Evolutionary conservation across 495 filamentous ascomycete species (phyloP).

Genomic region (Aspergillus biplanus): DNA sequence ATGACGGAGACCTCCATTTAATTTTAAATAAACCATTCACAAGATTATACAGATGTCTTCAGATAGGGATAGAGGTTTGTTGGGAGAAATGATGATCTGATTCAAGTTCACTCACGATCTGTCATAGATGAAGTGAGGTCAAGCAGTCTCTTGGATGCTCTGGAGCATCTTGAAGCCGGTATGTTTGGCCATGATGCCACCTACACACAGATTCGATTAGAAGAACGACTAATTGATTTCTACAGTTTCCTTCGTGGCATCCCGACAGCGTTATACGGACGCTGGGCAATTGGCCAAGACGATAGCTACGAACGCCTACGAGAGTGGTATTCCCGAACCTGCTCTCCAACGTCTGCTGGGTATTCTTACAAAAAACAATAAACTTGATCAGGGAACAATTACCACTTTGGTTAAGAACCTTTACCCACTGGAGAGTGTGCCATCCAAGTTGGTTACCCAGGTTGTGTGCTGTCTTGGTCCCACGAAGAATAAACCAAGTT

Average conservation of each 20-base stretch:
- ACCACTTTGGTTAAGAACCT: slow-evolving; percentile 70
- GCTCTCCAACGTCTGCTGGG: slow-evolving; percentile 66
- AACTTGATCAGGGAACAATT: slow-evolving; percentile 75
- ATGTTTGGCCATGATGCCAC: slow-evolving; percentile 10
- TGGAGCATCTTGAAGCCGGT: slow-evolving; percentile 51
- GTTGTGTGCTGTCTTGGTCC: slow-evolving; percentile 77
- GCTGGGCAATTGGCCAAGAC: slow-evolving; percentile 42
- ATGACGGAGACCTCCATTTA: background rate
- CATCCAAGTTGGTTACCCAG: slow-evolving; percentile 63
- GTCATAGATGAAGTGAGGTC: slow-evolving; percentile 22
- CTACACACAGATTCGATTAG: background rate
- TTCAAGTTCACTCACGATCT: slow-evolving; percentile 16
- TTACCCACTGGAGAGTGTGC: slow-evolving; percentile 69
- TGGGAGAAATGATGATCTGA: background rate
- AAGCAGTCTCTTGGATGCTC: slow-evolving; percentile 39
- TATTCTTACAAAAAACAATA: slow-evolving; percentile 64
- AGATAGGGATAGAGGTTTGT: slow-evolving; percentile 25
- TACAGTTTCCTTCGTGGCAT: slow-evolving; percentile 44
- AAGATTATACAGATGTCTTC: slow-evolving; percentile 27
- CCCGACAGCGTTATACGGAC: slow-evolving; percentile 49
- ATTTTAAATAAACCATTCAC: background rate
- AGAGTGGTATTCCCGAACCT: slow-evolving; percentile 64
- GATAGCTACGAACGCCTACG: slow-evolving; percentile 59
- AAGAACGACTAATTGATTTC: slow-evolving; percentile 18
- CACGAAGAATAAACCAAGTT: slow-evolving; percentile 74